Conservation (phyloP, 2,329 filamentous ascomycete species). For the Fusarium irregulare region DNA sequence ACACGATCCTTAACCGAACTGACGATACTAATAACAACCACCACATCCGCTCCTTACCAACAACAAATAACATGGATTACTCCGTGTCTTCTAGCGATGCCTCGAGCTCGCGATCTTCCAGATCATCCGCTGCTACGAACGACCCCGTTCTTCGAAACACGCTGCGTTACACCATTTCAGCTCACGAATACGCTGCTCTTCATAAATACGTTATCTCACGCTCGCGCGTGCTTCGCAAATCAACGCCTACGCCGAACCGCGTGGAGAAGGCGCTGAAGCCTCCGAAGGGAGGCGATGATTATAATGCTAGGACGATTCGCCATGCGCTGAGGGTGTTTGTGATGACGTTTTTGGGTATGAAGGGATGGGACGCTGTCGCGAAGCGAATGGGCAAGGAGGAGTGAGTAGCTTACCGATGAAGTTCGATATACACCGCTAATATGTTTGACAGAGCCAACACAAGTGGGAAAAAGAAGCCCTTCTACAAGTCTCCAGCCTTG, state of each 20-base stretch:
- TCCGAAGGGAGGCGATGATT: slow-evolving; percentile 65
- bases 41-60: slow-evolving; percentile 5
- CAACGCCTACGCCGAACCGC: slow-evolving; percentile 65
- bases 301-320: slow-evolving; percentile 76
- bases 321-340: slow-evolving; percentile 78
- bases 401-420: slow-evolving; percentile 50
- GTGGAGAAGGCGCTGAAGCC: slow-evolving; percentile 58
- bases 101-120: slow-evolving; percentile 36
- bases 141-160: slow-evolving; percentile 86
- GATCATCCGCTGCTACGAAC: slow-evolving; percentile 34
- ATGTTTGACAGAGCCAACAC: slow-evolving; percentile 36
- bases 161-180: slow-evolving; percentile 85
- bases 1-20: slow-evolving; percentile 20
- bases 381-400: slow-evolving; percentile 60
- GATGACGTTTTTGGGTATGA: slow-evolving; percentile 71
- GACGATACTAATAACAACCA: background rate
- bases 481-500: slow-evolving; percentile 75
- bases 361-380: slow-evolving; percentile 67
- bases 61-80: slow-evolving; percentile 31
- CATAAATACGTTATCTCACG: slow-evolving; percentile 86
- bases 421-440: slow-evolving; percentile 3
- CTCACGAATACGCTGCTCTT: slow-evolving; percentile 85
- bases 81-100: slow-evolving; percentile 39
- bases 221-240: slow-evolving; percentile 67
- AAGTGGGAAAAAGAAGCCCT: slow-evolving; percentile 61